phyloP scores from a whole-genome alignment of 2,329 filamentous ascomycete genomes.

The Aspergillus awamori region DNA sequence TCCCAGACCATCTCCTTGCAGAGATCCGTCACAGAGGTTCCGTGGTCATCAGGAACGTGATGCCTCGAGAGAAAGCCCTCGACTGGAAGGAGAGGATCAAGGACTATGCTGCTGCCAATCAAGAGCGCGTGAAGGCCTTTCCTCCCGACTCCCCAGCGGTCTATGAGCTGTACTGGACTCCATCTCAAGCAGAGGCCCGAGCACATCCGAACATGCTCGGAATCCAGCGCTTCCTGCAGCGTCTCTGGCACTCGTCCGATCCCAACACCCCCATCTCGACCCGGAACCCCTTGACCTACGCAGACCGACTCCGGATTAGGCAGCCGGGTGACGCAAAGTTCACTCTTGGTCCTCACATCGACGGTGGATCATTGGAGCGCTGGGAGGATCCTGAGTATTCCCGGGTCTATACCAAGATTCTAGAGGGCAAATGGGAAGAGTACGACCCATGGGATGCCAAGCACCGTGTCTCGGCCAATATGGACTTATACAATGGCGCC shows the following conservation, averaged over 20 bases:
- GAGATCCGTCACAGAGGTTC: slow-evolving; percentile 64
- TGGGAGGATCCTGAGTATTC: slow-evolving; percentile 74
- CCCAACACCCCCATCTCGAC: slow-evolving; percentile 52
- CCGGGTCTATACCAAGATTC: slow-evolving; percentile 72
- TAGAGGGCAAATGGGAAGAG: slow-evolving; percentile 74
- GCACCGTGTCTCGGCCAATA: slow-evolving; percentile 67
- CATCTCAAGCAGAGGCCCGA: slow-evolving; percentile 68
- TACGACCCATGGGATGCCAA: slow-evolving; percentile 83
- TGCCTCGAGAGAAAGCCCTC: slow-evolving; percentile 65
- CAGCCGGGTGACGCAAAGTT: slow-evolving; percentile 71
- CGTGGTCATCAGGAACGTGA: slow-evolving; percentile 66
- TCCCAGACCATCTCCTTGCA: slow-evolving; percentile 39
- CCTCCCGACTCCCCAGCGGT: slow-evolving; percentile 69
- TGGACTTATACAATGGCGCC: slow-evolving; percentile 77
- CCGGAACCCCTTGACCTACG: slow-evolving; percentile 67
- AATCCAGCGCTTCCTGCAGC: slow-evolving; percentile 65
- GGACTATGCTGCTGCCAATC: slow-evolving; percentile 67
- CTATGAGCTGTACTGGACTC: slow-evolving; percentile 76
- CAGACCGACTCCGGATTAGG: slow-evolving; percentile 71
- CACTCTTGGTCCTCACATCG: slow-evolving; percentile 71
- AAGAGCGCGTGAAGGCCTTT: slow-evolving; percentile 58
- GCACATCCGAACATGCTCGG: slow-evolving; percentile 65
- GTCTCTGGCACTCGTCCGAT: slow-evolving; percentile 64
- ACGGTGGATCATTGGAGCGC: slow-evolving; percentile 73
- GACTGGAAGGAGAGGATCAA: slow-evolving; percentile 66